phyloP scores from a whole-genome alignment of 345 rosid species.

The thale cress (Arabidopsis thaliana) region DNA sequence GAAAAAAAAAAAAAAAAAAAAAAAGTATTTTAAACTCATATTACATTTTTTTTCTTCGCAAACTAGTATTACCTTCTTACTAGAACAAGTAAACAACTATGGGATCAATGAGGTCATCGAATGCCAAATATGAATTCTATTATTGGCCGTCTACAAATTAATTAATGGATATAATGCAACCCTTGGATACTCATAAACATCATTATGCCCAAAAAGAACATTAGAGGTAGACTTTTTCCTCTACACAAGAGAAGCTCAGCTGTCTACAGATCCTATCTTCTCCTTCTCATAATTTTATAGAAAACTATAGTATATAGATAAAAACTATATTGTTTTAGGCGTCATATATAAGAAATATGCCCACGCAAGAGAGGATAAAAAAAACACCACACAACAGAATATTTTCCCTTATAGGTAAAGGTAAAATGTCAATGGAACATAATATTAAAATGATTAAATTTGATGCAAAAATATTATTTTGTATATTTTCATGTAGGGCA shows the following conservation, averaged over 20 bases:
- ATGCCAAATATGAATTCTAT: conserved; percentile 5
- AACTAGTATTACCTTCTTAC: neutral
- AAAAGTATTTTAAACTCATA: neutral
- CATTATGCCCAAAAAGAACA: conserved; percentile 33
- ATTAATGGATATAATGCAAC: conserved; percentile 19
- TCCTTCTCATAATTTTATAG: neutral
- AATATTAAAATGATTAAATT: conserved; percentile 20
- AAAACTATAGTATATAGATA: neutral
- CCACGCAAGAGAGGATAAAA: conserved; percentile 14
- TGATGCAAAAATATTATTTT: conserved; percentile 15
- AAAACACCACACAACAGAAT: conserved; percentile 6
- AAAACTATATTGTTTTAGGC: conserved; percentile 5
- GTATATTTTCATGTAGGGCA: conserved; percentile 20
- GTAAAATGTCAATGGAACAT: conserved; percentile 27
- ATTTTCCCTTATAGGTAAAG: conserved; percentile 25
- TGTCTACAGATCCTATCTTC: conserved; percentile 35
- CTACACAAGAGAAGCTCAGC: conserved; percentile 36
- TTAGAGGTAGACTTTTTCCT: conserved; percentile 19
- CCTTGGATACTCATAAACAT: conserved; percentile 43
- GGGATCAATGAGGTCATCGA: conserved; percentile 7
- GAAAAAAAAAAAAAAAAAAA: neutral
- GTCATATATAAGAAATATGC: neutral
- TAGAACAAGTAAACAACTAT: neutral
- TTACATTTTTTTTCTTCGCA: neutral
- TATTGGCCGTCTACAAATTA: conserved; percentile 23